Base-by-base conservation (phyloP, 2,329 filamentous ascomycete species). In the Metarhizium anisopliae region DNA sequence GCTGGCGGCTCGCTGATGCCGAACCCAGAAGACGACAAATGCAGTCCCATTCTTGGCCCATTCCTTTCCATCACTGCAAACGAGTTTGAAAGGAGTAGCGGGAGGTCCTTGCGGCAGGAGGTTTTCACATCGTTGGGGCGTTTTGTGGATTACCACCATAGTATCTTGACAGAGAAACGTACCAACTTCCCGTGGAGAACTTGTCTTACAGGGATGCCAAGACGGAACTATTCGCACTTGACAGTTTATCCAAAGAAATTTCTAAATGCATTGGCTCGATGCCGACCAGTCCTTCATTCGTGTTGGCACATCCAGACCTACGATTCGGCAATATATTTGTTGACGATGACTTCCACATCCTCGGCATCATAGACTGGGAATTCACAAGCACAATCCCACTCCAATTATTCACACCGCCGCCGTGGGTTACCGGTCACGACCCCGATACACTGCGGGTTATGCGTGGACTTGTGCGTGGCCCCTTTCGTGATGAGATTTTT, bases 341-440 rank as follows among this genome's bases (percentile, higher is more conserved):
- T 25, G 42, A 45, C 18, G 42, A 45, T 16, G 42, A 45, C 42
- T 20, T 45, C 8, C 16, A 20, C 11, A 59, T 66, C n/a, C 58
- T 54, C 2, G 59, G 57, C 36, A 54, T 67, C 49, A 59, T 68
- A 30, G 65, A 67, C 51, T 66, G 64, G 64, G 63, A 67, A 54
- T 60, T 59, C 36, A 2, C 57, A 25, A 18, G 47, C 55, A 8
- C 36, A 60, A 4, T 62, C 59, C 25, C 61, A 2, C 57, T 38
- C 16, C 51, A 57, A 16, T 35, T 61, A 2, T 62, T 59, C 18
- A 54, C 53, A 25, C 61, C 59, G 18, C 61, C 61, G 7, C 30
- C 61, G 20, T 62, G 61, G 59, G 53, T 59, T 52, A 60, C 59
- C 1, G 57, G 58, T 14, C 45, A 57, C 20, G 47, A 54, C 29